Evolutionary conservation across 331 rosid species (phyloP).

Genomic region (Phaseolus coccineus): DNA sequence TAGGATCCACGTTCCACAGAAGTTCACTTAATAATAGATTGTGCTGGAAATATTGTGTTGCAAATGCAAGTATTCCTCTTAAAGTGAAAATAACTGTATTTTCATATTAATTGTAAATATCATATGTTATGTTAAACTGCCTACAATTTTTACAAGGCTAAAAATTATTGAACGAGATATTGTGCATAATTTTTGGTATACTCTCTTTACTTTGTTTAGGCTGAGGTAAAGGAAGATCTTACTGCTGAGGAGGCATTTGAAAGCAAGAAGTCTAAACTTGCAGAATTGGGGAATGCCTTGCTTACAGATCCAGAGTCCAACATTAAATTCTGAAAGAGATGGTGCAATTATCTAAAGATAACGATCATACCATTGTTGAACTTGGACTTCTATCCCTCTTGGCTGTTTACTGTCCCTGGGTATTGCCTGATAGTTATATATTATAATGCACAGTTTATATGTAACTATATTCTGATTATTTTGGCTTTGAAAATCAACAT

Average conservation of each 20-base stretch:
- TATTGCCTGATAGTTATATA: conserved; percentile 43
- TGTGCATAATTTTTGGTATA: conserved; percentile 28
- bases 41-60: neutral
- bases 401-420: conserved; percentile 95
- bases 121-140: conserved; percentile 30
- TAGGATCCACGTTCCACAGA: neutral
- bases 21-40: neutral
- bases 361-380: conserved; percentile 68
- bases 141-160: neutral
- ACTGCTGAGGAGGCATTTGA: conserved; percentile 86
- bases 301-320: conserved; percentile 88
- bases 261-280: conserved; percentile 84
- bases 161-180: conserved; percentile 28
- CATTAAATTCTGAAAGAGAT: conserved; percentile 84
- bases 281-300: conserved; percentile 87
- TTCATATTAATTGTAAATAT: conserved; percentile 1
- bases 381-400: conserved; percentile 92
- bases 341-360: conserved; percentile 73
- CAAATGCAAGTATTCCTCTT: neutral
- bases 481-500: conserved; percentile 24
- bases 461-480: conserved; percentile 16
- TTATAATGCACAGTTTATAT: conserved; percentile 29
- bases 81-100: neutral
- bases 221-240: conserved; percentile 83
- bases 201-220: conserved; percentile 57